Evolutionary conservation across 345 rosid species (phyloP).

Genomic region (Boechera stricta): DNA sequence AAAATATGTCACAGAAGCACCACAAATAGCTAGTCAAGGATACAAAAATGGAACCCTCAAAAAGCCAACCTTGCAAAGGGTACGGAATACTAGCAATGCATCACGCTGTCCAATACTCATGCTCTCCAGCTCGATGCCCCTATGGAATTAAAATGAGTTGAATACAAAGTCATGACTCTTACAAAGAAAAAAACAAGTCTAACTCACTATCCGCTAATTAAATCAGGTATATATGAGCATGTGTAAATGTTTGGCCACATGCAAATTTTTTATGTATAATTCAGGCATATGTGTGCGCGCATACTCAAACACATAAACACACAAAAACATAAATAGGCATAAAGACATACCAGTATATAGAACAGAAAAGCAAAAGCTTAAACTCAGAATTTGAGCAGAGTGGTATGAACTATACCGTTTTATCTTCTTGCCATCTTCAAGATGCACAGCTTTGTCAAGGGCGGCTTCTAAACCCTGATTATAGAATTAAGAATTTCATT

Average conservation of each 20-base stretch:
- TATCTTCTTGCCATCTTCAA: conserved; percentile 94
- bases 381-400: conserved; percentile 24
- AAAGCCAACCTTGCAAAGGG: conserved; percentile 93
- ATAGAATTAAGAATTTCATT: conserved; percentile 24
- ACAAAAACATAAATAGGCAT: conserved; percentile 11
- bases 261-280: conserved; percentile 20
- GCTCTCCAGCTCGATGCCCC: conserved; percentile 96
- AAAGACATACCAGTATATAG: background rate
- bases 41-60: conserved; percentile 21
- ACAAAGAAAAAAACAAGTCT: conserved; percentile 20
- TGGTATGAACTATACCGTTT: conserved; percentile 58
- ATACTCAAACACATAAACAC: conserved; percentile 21
- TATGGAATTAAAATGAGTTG: conserved; percentile 35
- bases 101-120: conserved; percentile 94
- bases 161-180: conserved; percentile 17
- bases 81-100: conserved; percentile 93
- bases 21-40: conserved; percentile 39
- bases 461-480: conserved; percentile 93
- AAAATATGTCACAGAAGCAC: conserved; percentile 32
- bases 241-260: background rate
- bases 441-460: conserved; percentile 96
- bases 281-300: conserved; percentile 8
- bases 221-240: conserved; percentile 23
- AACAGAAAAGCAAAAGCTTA: conserved; percentile 24
- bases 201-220: conserved; percentile 20